Conservation (phyloP, 352 stramenopile genomes). For the Globisporangium lucens region DNA sequence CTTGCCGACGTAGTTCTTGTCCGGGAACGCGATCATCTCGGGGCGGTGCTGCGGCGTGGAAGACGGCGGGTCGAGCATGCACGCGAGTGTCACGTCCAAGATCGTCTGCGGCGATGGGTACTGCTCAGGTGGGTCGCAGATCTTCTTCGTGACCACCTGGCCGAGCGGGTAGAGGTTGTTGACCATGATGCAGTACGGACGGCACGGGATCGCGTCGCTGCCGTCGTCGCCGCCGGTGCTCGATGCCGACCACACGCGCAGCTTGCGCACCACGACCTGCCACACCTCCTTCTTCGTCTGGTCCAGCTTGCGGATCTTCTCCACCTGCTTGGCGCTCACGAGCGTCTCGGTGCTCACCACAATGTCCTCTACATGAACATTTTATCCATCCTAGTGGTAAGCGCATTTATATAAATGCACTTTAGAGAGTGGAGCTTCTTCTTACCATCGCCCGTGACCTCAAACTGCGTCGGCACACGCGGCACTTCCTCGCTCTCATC, state of each 20-base stretch:
- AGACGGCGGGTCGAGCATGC: slow-evolving; percentile 74
- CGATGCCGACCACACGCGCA: slow-evolving; percentile 85
- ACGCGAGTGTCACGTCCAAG: slow-evolving; percentile 65
- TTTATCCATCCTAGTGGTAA: too few relatives aligned
- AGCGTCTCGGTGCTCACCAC: slow-evolving; percentile 75
- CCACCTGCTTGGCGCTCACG: slow-evolving; percentile 49
- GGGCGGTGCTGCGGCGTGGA: slow-evolving; percentile 75
- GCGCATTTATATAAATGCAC: not conserved
- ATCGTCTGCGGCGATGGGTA: slow-evolving; percentile 71
- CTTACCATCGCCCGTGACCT: slow-evolving; percentile 73
- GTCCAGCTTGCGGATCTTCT: slow-evolving; percentile 69
- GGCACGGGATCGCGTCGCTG: slow-evolving; percentile 60
- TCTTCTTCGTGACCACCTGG: slow-evolving; percentile 85
- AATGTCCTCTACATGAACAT: slow-evolving; percentile 51
- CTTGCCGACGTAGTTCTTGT: slow-evolving; percentile 72
- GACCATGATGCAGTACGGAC: slow-evolving; percentile 82
- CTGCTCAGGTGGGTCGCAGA: slow-evolving; percentile 75
- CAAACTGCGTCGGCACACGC: slow-evolving; percentile 75
- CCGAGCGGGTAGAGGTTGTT: slow-evolving; percentile 86
- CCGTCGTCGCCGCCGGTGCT: slow-evolving; percentile 45
- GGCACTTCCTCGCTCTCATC: slow-evolving; percentile 41
- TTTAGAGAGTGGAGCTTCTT: slow-evolving; percentile 2
- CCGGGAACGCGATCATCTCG: slow-evolving; percentile 84
- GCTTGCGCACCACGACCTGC: slow-evolving; percentile 83
- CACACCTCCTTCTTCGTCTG: slow-evolving; percentile 83